These are phyloP conservation scores for Pholiota microspora DNA, from an alignment of 768 basidiomycete species.

Conservation along the genomic window DNA sequence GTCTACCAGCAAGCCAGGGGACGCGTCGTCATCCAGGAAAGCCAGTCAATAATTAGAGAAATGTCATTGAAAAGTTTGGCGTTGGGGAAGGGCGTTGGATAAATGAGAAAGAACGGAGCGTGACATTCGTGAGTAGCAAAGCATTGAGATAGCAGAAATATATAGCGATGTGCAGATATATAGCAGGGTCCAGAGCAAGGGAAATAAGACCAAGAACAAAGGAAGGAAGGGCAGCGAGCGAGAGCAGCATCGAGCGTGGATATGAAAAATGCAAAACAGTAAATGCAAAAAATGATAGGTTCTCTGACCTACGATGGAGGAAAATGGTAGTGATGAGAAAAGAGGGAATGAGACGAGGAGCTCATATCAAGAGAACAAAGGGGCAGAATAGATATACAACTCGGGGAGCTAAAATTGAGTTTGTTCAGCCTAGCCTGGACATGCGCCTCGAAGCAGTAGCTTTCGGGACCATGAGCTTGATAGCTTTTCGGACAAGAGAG, in stretches of 20 bases:
- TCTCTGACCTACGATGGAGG: background rate
- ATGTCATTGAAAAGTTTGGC: slow-evolving; percentile 1
- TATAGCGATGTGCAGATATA: slow-evolving; percentile 7
- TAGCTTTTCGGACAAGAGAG: slow-evolving; percentile 63
- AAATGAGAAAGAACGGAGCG: slow-evolving; percentile 7
- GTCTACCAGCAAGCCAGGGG: background rate
- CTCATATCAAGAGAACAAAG: slow-evolving; percentile 1
- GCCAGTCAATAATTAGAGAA: background rate
- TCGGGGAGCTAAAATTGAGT: slow-evolving; percentile 3
- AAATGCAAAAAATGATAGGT: background rate
- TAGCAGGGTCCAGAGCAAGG: background rate
- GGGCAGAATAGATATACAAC: background rate
- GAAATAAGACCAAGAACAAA: slow-evolving; percentile 9
- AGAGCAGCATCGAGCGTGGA: background rate
- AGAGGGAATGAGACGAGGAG: slow-evolving; percentile 4
- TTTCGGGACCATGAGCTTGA: slow-evolving; percentile 77
- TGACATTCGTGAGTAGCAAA: slow-evolving; percentile 10
- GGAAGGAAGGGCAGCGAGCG: slow-evolving; percentile 6
- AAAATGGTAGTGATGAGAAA: background rate
- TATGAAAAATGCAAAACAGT: slow-evolving; percentile 1
- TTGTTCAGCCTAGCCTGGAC: slow-evolving; percentile 37
- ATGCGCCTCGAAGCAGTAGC: slow-evolving; percentile 48
- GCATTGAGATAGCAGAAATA: slow-evolving; percentile 7
- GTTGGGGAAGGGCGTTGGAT: slow-evolving; percentile 3
- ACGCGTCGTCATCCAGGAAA: background rate